Evolutionary conservation across 2,329 filamentous ascomycete species (phyloP), one percentile per base, ranked within the genome.

Genomic region (Bertia moriformis): DNA sequence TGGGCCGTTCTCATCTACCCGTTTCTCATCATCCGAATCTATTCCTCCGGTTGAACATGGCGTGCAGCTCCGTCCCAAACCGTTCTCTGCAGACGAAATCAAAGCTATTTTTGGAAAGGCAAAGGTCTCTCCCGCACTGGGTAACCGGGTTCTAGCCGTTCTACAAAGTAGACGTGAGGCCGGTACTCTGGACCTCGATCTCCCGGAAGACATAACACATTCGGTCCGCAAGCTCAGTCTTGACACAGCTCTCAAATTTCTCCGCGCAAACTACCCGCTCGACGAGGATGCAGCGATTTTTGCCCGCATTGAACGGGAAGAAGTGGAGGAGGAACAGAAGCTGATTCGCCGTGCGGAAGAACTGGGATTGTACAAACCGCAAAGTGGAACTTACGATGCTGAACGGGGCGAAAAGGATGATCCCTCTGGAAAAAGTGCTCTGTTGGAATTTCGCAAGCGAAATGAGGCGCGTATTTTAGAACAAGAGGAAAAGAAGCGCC

Each of bases 241-340:
- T 35, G 32, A 10, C 15, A 18, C 10, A 10, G 32, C 32, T 15
- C 17, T 35, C 7, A 15, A 10, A 7, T 35, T 7, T 7, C 15
- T 35, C 10, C 32, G 32, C 32, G 32, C 10, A 15, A 35, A 35
- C 10, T 35, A 35, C 15, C 32, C 32, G 10, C 10, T 35, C 12
- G 32, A 35, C 15, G 32, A 35, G 15, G 32, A 35, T 35, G 32
- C 32, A 10, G 32, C 32, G 12, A 35, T 35, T 17, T 15, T 35
- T 18, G 32, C 32, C 17, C 32, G 32, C 17, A 12, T 35, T 15
- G 32, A 35, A 17, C 12, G 32, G 7, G 32, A 35, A 35, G 32
- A 35, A 35, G 10, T 14, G 12, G 32, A 35, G 17, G 15, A 10
- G 10, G 12, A 35, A 18, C 32, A 35, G 32, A 35, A 35, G 15